These are phyloP conservation scores for Coprinopsis strossmayeri DNA, from an alignment of 768 basidiomycete genomes.

Conservation along the genomic window DNA sequence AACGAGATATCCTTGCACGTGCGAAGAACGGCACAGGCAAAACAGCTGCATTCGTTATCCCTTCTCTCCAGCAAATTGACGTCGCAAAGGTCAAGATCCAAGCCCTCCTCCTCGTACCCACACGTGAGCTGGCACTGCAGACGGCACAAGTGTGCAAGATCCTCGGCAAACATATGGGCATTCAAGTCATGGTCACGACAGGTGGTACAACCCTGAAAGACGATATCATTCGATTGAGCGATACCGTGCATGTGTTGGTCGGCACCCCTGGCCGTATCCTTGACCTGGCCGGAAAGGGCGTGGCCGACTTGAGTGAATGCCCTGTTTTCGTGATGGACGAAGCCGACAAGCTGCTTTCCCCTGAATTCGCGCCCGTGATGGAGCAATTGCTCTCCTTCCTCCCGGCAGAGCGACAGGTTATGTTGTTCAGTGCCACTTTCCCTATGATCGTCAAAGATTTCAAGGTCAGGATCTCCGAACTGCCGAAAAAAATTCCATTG, in stretches of 20 bases:
- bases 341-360: constrained; percentile 94
- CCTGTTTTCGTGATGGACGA: constrained; percentile 99
- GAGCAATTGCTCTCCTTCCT: constrained; percentile 88
- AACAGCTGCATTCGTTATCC: constrained; percentile 98
- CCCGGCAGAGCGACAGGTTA: constrained; percentile 85
- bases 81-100: constrained; percentile 82
- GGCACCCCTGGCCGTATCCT: constrained; percentile 96
- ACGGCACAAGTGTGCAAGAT: constrained; percentile 99
- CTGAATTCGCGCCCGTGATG: constrained; percentile 98
- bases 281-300: constrained; percentile 86
- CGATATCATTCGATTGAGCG: constrained; percentile 88
- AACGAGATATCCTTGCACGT: constrained; percentile 90
- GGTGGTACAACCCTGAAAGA: constrained; percentile 98
- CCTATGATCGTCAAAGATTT: constrained; percentile 99
- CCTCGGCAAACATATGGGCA: constrained; percentile 90
- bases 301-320: constrained; percentile 92
- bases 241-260: constrained; percentile 91
- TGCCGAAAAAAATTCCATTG: neutral
- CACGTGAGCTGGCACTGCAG: constrained; percentile 96
- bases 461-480: too few relatives aligned
- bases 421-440: constrained; percentile 99
- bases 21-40: constrained; percentile 98
- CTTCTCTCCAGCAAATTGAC: constrained; percentile 90
- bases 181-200: constrained; percentile 99
- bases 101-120: constrained; percentile 93